Evolutionary conservation across 2,329 filamentous ascomycete genomes (phyloP).

Genomic region (Aureobasidium sp.): DNA sequence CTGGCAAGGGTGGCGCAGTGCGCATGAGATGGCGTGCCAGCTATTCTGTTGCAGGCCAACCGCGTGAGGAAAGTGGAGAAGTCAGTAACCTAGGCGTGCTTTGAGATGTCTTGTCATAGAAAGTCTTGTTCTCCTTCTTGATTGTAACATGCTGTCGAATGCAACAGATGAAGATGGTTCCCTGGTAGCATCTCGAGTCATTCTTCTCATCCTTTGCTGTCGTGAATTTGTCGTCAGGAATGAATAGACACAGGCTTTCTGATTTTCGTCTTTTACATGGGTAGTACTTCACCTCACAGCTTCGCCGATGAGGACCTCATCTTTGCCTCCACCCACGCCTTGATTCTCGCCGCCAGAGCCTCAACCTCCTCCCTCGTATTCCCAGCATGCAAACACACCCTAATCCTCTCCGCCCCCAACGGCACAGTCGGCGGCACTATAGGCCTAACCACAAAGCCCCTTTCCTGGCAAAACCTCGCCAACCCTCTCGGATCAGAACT

Average conservation of each 20-base stretch:
- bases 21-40: slow-evolving; percentile 86
- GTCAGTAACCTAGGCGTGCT: slow-evolving; percentile 15
- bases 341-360: slow-evolving; percentile 43
- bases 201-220: no score
- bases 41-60: slow-evolving; percentile 60
- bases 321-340: slow-evolving; percentile 39
- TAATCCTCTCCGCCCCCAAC: slow-evolving; percentile 53
- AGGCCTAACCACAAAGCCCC: slow-evolving; percentile 54
- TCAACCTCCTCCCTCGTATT: slow-evolving; percentile 55
- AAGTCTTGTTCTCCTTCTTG: not conserved
- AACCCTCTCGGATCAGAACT: slow-evolving; percentile 52
- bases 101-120: not conserved
- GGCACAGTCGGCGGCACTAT: slow-evolving; percentile 66
- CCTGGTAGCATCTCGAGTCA: no score
- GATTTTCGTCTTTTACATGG: not conserved
- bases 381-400: slow-evolving; percentile 61
- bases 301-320: not conserved
- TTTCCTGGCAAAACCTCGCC: slow-evolving; percentile 52
- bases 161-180: no score
- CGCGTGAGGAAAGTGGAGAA: slow-evolving; percentile 32
- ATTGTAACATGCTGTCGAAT: no score
- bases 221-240: no score
- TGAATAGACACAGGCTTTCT: no score
- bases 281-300: not conserved
- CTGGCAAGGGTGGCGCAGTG: slow-evolving; percentile 65